These are phyloP conservation scores for Meyerozyma athensensis DNA, from an alignment of 1,139 yeast species.

Conservation along the genomic window DNA sequence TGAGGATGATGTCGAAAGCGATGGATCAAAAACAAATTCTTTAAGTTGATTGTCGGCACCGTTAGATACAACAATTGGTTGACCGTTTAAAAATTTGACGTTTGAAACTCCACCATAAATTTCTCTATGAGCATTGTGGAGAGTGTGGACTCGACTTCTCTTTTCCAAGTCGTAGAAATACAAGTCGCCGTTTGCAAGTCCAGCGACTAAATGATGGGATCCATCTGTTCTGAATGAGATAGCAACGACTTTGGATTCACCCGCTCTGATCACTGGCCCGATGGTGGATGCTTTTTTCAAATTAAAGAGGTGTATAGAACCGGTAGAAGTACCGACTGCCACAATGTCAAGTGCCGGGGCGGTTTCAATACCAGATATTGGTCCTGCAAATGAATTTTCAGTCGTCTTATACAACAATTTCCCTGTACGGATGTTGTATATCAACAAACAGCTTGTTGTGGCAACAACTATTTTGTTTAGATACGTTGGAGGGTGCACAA, in stretches of 20 bases:
- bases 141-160: constrained; percentile 66
- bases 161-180: constrained; percentile 79
- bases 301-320: constrained; percentile 63
- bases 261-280: constrained; percentile 51
- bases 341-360: constrained; percentile 86
- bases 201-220: constrained; percentile 75
- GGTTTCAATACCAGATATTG: constrained; percentile 58
- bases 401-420: constrained; percentile 60
- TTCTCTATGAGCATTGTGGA: constrained; percentile 71
- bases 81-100: constrained; percentile 80
- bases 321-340: constrained; percentile 72
- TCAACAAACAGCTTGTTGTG: constrained; percentile 55
- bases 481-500: constrained; percentile 87
- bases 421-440: constrained; percentile 76
- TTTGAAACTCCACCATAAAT: constrained; percentile 76
- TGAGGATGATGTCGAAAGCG: constrained; percentile 62
- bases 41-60: constrained; percentile 91
- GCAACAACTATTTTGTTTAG: constrained; percentile 82
- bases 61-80: constrained; percentile 83
- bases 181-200: constrained; percentile 75
- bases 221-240: constrained; percentile 93
- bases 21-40: constrained; percentile 92
- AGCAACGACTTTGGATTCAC: constrained; percentile 54
- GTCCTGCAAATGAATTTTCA: constrained; percentile 43
- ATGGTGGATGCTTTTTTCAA: constrained; percentile 60